Conservation (phyloP, 352 stramenopile genomes). For the Globisporangium apiculatum region DNA sequence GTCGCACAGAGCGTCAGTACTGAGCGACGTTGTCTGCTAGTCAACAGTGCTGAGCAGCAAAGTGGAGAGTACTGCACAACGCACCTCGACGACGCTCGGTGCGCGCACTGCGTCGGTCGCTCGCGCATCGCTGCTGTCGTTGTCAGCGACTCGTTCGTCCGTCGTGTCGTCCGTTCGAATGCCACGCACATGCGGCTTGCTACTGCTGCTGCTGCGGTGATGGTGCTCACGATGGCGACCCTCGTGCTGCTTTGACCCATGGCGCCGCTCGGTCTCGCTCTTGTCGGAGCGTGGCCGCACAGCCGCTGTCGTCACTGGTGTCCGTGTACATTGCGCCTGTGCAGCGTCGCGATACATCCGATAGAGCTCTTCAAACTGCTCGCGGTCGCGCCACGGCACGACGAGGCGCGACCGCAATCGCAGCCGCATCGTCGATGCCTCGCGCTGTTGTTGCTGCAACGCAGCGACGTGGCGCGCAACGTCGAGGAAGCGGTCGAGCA, state of each 20-base stretch:
- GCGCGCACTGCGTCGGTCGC: neutral
- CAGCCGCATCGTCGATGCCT: slow-evolving; percentile 33
- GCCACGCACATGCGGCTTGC: neutral
- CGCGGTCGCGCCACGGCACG: slow-evolving; percentile 41
- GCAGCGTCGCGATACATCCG: slow-evolving; percentile 32
- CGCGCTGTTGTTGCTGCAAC: slow-evolving; percentile 26
- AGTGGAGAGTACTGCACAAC: neutral
- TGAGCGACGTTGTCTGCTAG: neutral
- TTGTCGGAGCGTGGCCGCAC: neutral
- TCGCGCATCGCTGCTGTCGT: neutral
- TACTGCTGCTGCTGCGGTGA: slow-evolving; percentile 5
- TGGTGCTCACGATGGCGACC: slow-evolving; percentile 14
- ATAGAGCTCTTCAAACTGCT: slow-evolving; percentile 52
- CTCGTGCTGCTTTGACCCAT: neutral
- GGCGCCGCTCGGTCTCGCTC: slow-evolving; percentile 5
- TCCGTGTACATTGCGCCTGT: slow-evolving; percentile 7
- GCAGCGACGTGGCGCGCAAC: slow-evolving; percentile 30
- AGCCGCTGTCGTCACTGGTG: too few relatives aligned
- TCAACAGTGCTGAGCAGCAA: too few relatives aligned
- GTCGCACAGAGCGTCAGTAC: neutral
- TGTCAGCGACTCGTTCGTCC: neutral
- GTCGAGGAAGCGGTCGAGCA: slow-evolving; percentile 68
- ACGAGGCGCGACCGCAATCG: slow-evolving; percentile 38
- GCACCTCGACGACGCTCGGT: slow-evolving; percentile 9
- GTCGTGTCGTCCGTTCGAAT: too few relatives aligned